Evolutionary conservation across 768 basidiomycete genomes (phyloP), one percentile per base, ranked within the genome.

Genomic region (Pleurotus platypus): DNA sequence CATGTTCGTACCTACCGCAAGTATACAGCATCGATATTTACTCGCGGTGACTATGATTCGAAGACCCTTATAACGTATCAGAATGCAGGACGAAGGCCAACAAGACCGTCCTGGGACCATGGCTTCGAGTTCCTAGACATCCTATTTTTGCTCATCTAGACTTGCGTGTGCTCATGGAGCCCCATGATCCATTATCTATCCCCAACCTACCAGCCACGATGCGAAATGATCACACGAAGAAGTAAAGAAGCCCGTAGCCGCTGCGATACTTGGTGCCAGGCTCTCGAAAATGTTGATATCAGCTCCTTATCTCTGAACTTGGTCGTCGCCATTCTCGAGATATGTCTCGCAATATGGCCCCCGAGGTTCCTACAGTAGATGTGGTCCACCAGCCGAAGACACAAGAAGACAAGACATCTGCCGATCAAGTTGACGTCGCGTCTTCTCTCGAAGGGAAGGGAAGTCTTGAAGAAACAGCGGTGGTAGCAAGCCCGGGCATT

Each of bases 191-290:
- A 11, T 35, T 35, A 35, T 35, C 30, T 9, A 30, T 51, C 30
- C 12, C 27, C 51, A 54, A 20, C 27, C 2, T 26, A 54, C 24
- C 39, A 54, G 37, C 39, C 39, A 39, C 51, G 51, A 5, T 54
- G 39, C 51, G 5, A 39, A 24, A 22, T 18, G 18, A 40, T 54
- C 51, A 16, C 51, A 42, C 35, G 51, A 54, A 54, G 51, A 54
- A 54, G 51, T 39, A 22, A 18, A 24, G 6, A 37, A 16, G 12
- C 7, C 49, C 49, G n/a, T 35, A 15, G 11, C 27, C 5, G 11
- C 42, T 16, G 42, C n/a, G 0, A 13, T n/a, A n/a, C 13, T 7
- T 15, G 3, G 11, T 7, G 20, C 3, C 20, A 45, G n/a, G n/a
- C 42, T n/a, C 30, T 35, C 30, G 30, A 35, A 11, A 35, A 35